These are phyloP conservation scores for Phaeotremella fagi DNA, from an alignment of 768 basidiomycete species.

Conservation along the genomic window DNA sequence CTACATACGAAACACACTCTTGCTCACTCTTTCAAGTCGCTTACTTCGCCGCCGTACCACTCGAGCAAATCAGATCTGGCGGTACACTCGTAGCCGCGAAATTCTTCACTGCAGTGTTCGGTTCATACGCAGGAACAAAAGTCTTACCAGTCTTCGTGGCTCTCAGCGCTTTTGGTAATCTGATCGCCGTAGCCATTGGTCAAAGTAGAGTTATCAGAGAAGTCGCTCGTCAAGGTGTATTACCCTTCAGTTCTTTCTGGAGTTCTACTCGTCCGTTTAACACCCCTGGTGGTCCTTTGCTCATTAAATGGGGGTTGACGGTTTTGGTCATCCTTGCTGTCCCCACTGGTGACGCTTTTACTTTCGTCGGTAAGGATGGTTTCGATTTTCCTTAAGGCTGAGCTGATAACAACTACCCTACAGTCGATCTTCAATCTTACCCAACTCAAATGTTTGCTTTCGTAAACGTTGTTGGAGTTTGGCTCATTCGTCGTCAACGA, in stretches of 20 bases:
- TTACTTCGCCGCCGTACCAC: conserved; percentile 24
- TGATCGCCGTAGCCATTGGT: conserved; percentile 45
- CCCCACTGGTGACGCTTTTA: conserved; percentile 70
- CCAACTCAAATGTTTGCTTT: conserved; percentile 36
- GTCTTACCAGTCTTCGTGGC: conserved; percentile 24
- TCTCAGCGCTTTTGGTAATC: conserved; percentile 25
- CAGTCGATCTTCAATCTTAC: conserved; percentile 23
- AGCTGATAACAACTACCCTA: conserved; percentile 27
- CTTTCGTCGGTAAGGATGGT: conserved; percentile 54
- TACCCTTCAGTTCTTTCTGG: conserved; percentile 61
- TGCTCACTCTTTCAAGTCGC: conserved; percentile 12
- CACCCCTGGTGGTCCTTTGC: conserved; percentile 62
- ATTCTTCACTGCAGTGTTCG: conserved; percentile 29
- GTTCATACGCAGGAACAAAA: conserved; percentile 22
- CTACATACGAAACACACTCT: too few relatives aligned
- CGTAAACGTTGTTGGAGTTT: conserved; percentile 45
- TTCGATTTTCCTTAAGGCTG: conserved; percentile 52
- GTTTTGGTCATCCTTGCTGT: conserved; percentile 56
- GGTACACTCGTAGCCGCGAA: conserved; percentile 22
- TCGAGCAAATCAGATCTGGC: conserved; percentile 8
- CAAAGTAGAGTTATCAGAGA: conserved; percentile 55
- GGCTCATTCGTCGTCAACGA: conserved; percentile 44
- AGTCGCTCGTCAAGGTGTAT: conserved; percentile 56
- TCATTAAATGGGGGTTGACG: conserved; percentile 61
- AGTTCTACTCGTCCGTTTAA: conserved; percentile 67